These are phyloP conservation scores for Xylaria grammica DNA, from an alignment of 495 filamentous ascomycete species.

Conservation along the genomic window DNA sequence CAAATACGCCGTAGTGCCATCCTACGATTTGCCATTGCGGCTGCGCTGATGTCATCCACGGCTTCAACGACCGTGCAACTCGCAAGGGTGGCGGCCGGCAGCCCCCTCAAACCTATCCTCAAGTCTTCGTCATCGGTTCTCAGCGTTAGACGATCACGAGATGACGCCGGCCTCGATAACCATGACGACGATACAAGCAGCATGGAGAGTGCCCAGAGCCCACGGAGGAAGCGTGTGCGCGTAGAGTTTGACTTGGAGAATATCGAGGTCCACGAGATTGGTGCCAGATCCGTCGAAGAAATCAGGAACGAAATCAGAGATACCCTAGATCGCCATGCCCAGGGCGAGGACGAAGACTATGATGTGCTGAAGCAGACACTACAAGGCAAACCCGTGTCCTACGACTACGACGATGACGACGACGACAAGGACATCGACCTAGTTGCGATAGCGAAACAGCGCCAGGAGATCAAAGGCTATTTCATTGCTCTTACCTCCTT, in stretches of 20 bases:
- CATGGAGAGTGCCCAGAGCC: conserved; percentile 32
- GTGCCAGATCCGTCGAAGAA: conserved; percentile 50
- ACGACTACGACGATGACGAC: conserved; percentile 46
- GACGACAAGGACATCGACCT: conserved; percentile 44
- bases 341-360: conserved; percentile 73
- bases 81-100: conserved; percentile 25
- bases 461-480: conserved; percentile 68
- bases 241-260: conserved; percentile 80
- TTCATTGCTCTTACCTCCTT: conserved; percentile 78
- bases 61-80: conserved; percentile 29
- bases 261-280: conserved; percentile 63
- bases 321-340: conserved; percentile 70
- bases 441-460: conserved; percentile 50
- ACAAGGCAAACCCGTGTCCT: conserved; percentile 39
- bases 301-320: conserved; percentile 76
- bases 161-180: conserved; percentile 46
- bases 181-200: conserved; percentile 59
- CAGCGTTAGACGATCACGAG: conserved; percentile 43
- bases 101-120: conserved; percentile 53
- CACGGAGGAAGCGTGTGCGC: conserved; percentile 52
- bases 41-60: conserved; percentile 13
- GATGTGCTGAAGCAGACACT: conserved; percentile 67
- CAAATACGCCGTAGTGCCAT: conserved; percentile 12
- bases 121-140: conserved; percentile 44
- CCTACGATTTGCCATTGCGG: neutral